Evolutionary conservation across 306 rosid species (phyloP).

Genomic region (Vigna radiata): DNA sequence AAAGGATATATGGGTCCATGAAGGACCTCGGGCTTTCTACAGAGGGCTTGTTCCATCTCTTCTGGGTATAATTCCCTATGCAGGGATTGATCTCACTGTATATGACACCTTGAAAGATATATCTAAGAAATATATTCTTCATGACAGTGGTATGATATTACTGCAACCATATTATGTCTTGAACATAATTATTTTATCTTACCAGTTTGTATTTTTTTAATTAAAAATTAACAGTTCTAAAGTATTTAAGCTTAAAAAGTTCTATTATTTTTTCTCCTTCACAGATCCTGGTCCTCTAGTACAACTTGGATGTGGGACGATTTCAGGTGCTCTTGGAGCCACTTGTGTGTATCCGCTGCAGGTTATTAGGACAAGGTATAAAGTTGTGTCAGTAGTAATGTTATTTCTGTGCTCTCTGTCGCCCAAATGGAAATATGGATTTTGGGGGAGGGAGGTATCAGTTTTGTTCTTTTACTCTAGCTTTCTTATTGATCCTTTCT

Average conservation of each 20-base stretch:
- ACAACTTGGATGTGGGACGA: conserved; percentile 64
- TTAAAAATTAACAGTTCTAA: neutral
- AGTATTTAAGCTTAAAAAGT: neutral
- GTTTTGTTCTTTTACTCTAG: conserved; percentile 19
- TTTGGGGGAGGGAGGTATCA: neutral
- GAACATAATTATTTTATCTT: conserved; percentile 27
- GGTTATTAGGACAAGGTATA: conserved; percentile 65
- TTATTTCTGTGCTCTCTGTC: conserved; percentile 20
- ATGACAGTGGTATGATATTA: conserved; percentile 55
- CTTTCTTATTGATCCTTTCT: conserved; percentile 9
- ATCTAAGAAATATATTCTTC: conserved; percentile 56
- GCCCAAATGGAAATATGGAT: too few relatives aligned
- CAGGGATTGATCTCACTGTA: conserved; percentile 68
- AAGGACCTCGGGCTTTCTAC: conserved; percentile 67
- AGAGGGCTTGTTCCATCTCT: conserved; percentile 62
- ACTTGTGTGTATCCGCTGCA: conserved; percentile 64
- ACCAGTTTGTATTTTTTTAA: neutral
- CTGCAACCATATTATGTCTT: conserved; percentile 15
- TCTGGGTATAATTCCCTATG: conserved; percentile 67
- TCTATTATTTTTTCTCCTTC: neutral
- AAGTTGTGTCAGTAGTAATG: conserved; percentile 3
- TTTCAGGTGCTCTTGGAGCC: conserved; percentile 64
- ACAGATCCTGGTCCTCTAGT: conserved; percentile 61
- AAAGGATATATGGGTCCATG: conserved; percentile 62
- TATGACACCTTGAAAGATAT: conserved; percentile 62